A percentile compares a stretch with the other conserved stretches of the same genome.
These are phyloP conservation scores for Persicaria tinctoria DNA, from an alignment of 148 eudicot species.

Conservation along the genomic window DNA sequence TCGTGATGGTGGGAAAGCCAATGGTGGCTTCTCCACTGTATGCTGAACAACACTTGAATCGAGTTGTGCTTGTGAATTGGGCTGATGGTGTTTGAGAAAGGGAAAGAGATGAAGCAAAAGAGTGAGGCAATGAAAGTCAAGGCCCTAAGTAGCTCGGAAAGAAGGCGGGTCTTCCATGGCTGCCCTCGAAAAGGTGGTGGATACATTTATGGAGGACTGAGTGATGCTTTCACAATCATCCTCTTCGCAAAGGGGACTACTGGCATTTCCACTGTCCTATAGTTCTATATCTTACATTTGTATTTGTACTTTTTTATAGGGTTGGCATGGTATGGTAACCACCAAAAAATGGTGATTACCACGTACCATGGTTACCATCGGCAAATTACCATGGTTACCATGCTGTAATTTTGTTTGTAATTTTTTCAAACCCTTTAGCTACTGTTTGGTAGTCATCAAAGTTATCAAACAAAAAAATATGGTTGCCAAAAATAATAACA, in stretches of 20 bases:
- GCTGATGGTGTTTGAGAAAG: slow-evolving; percentile 10
- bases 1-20: slow-evolving; percentile 21
- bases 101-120: neutral
- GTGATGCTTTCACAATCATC: neutral
- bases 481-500: too few species aligned
- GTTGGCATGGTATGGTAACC: too few species aligned
- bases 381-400: too few species aligned
- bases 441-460: too few species aligned
- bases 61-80: slow-evolving; percentile 18
- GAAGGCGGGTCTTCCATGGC: slow-evolving; percentile 12
- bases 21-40: slow-evolving; percentile 30
- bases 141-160: slow-evolving; percentile 4
- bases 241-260: neutral
- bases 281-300: too few species aligned
- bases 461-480: too few species aligned
- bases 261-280: neutral
- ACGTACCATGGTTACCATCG: too few species aligned
- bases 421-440: too few species aligned
- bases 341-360: too few species aligned
- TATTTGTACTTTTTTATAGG: too few species aligned
- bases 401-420: too few species aligned
- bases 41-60: slow-evolving; percentile 24
- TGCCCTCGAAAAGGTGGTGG: slow-evolving; percentile 3
- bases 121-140: slow-evolving; percentile 7
- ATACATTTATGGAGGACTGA: neutral